Evolutionary conservation across 768 basidiomycete species (phyloP), one percentile per base, ranked within the genome.

Genomic region (Tulasnella sp.): DNA sequence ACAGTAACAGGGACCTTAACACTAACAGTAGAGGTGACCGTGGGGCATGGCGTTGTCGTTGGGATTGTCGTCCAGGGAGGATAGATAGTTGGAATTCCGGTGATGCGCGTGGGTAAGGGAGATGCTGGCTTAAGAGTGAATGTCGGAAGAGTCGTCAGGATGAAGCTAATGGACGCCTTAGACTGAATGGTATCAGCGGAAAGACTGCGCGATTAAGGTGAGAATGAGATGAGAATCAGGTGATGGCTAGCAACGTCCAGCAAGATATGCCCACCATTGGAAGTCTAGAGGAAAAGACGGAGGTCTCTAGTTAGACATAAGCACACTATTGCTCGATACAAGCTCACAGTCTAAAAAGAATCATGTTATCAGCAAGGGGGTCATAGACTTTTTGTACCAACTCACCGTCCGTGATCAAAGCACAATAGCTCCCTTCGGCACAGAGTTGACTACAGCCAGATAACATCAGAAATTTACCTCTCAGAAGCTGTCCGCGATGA

Each of bases 131-230:
- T 16, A 67, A 67, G 61, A 5, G 61, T 67, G 61, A 67, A 67
- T 2, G 61, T 67, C 5, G 61, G 61, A 5, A 67, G 61, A 29
- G 61, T 67, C 10, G 61, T 67, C 13, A 67, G 32, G 32, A 67
- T 67, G 18, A 67, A 67, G 61, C 61, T 67, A 29, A 67, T 67
- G 61, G 61, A 67, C n/a, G 26, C 29, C 61, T 67, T 67, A 26
- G 61, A 26, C 32, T 67, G 61, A 5, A 67, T 67, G 32, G 61
- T 18, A 11, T 67, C 61, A 15, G 61, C 61, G 32, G 61, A 67
- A 13, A 67, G 61, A 20, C 61, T 67, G 32, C 4, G 13, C 18
- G 32, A 26, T 44, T 16, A 32, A 55, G 1, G 18, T 13, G 13
- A 32, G 29, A 18, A 5, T 13, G 35, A 18, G 61, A 15, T 67